Conservation (phyloP, 768 basidiomycete genomes). For the Leucocoprinus leucothites region DNA sequence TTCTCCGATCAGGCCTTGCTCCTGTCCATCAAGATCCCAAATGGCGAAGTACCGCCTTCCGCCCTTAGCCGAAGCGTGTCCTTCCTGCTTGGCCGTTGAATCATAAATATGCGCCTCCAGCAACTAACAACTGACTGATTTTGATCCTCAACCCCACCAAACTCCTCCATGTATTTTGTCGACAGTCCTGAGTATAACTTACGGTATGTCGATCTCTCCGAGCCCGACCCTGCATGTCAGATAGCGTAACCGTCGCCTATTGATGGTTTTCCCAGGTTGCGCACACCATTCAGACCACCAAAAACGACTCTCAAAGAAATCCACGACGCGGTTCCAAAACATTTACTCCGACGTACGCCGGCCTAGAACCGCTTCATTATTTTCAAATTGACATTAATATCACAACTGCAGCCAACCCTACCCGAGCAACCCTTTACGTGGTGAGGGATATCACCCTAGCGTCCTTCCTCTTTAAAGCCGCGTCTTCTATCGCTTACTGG, state of each 20-base stretch:
- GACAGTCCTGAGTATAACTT: slow-evolving; percentile 40
- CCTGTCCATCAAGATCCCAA: neutral
- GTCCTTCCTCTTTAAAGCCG: slow-evolving; percentile 40
- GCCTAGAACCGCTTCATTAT: neutral
- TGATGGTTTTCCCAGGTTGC: slow-evolving; percentile 30
- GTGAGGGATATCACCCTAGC: slow-evolving; percentile 42
- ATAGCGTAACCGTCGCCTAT: neutral
- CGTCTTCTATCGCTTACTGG: slow-evolving; percentile 39
- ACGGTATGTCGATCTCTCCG: slow-evolving; percentile 23
- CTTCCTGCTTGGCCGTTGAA: neutral
- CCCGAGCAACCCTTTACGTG: slow-evolving; percentile 39
- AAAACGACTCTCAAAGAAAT: slow-evolving; percentile 48
- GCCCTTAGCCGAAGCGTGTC: too few relatives aligned
- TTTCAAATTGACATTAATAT: neutral
- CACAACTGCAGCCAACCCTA: slow-evolving; percentile 28
- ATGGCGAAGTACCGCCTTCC: neutral
- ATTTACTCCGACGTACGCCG: slow-evolving; percentile 40
- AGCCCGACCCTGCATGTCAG: too few relatives aligned
- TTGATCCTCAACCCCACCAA: neutral
- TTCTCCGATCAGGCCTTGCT: neutral
- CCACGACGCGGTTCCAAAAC: slow-evolving; percentile 53
- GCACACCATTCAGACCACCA: slow-evolving; percentile 47
- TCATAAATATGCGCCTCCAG: neutral
- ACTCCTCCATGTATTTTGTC: slow-evolving; percentile 20
- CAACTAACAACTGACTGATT: neutral